Conservation (phyloP, 768 basidiomycete species). For the Jaapia argillacea region DNA sequence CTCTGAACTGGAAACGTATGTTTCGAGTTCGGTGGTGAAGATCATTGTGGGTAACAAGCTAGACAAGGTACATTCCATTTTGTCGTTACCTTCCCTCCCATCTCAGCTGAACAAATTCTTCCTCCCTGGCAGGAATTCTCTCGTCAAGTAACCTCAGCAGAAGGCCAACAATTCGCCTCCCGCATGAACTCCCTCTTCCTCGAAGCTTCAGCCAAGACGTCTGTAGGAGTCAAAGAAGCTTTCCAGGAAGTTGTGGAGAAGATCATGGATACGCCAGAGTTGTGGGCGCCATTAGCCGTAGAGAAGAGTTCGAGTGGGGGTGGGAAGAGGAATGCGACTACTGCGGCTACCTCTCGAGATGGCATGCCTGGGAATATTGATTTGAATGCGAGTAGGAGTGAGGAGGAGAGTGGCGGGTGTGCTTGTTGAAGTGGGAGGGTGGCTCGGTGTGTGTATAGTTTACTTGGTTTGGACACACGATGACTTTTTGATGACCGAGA, state of each 20-base stretch:
- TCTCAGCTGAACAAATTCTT: not conserved
- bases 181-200: slow-evolving; percentile 82
- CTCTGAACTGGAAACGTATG: slow-evolving; percentile 89
- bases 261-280: slow-evolving; percentile 75
- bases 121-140: slow-evolving; percentile 71
- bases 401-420: slow-evolving; percentile 19
- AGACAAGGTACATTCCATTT: slow-evolving; percentile 59
- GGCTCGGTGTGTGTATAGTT: too few relatives aligned
- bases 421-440: slow-evolving; percentile 17
- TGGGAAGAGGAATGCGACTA: slow-evolving; percentile 1
- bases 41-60: slow-evolving; percentile 94
- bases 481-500: too few relatives aligned
- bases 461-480: too few relatives aligned
- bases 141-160: slow-evolving; percentile 71
- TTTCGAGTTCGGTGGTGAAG: slow-evolving; percentile 77
- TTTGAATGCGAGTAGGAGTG: slow-evolving; percentile 13
- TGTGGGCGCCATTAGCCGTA: slow-evolving; percentile 44
- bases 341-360: slow-evolving; percentile 7
- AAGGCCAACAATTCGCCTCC: slow-evolving; percentile 72
- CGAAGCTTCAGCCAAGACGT: slow-evolving; percentile 90
- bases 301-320: slow-evolving; percentile 10
- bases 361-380: slow-evolving; percentile 36
- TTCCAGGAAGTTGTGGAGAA: slow-evolving; percentile 69
- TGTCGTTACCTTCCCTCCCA: not conserved
- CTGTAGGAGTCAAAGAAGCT: slow-evolving; percentile 69